Evolutionary conservation across 2,329 filamentous ascomycete species (phyloP).

Genomic region (Hypomyces rosellus): DNA sequence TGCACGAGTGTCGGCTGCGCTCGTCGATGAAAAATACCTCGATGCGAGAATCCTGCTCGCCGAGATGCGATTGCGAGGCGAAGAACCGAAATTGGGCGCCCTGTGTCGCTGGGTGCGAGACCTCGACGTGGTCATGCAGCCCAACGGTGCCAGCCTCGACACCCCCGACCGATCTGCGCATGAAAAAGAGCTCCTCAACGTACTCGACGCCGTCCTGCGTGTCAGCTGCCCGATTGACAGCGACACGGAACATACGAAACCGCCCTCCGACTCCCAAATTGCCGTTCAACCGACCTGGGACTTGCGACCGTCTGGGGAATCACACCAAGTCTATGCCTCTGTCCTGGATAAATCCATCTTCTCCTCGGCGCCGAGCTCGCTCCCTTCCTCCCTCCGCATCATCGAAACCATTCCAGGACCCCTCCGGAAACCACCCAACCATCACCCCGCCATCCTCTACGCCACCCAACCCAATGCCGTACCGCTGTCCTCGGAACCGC

Average conservation of each 20-base stretch:
- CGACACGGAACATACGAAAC: conserved; percentile 25
- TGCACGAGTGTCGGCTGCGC: conserved; percentile 57
- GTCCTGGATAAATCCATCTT: conserved; percentile 54
- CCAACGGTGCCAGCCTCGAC: conserved; percentile 32
- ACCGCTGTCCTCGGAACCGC: conserved; percentile 36
- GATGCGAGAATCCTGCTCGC: conserved; percentile 61
- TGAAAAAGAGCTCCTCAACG: conserved; percentile 50
- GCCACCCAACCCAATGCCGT: conserved; percentile 54
- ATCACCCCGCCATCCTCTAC: conserved; percentile 60
- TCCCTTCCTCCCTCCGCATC: conserved; percentile 42
- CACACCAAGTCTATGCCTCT: conserved; percentile 46
- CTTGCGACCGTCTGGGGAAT: conserved; percentile 37
- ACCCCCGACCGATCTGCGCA: conserved; percentile 32
- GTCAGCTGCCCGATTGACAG: conserved; percentile 56
- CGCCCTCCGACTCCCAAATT: conserved; percentile 37
- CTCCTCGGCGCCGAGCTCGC: conserved; percentile 27
- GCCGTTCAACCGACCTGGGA: conserved; percentile 57
- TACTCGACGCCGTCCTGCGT: conserved; percentile 58
- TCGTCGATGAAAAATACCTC: conserved; percentile 58
- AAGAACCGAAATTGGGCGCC: conserved; percentile 61
- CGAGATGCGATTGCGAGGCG: conserved; percentile 62
- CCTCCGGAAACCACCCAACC: conserved; percentile 60
- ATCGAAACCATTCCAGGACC: conserved; percentile 56
- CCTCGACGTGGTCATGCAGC: conserved; percentile 58
- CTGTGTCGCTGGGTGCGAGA: conserved; percentile 68